These are phyloP conservation scores for Truncatella angustata DNA, from an alignment of 2,329 filamentous ascomycete genomes.

Conservation along the genomic window DNA sequence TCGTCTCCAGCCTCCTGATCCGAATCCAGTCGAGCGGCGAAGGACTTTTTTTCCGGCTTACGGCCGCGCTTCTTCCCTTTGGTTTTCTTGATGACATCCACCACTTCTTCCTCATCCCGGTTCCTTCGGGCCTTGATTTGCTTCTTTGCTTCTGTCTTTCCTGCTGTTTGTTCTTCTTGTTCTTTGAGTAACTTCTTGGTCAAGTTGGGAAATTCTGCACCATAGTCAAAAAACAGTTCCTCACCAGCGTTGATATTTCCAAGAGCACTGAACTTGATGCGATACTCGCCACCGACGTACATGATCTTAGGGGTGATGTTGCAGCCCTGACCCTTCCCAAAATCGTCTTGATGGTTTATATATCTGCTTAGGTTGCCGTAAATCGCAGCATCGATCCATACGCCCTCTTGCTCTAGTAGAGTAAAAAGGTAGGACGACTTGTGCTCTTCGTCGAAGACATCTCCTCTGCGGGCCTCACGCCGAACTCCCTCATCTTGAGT, in stretches of 20 bases:
- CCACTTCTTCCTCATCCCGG: conserved; percentile 12
- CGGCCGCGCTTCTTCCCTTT: conserved; percentile 23
- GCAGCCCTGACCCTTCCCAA: conserved; percentile 51
- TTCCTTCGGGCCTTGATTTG: conserved; percentile 16
- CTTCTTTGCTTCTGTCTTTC: conserved; percentile 19
- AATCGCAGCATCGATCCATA: conserved; percentile 71
- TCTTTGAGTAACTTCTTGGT: conserved; percentile 50
- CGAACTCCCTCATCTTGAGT: conserved; percentile 67
- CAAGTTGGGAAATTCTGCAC: conserved; percentile 64
- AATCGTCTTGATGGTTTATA: conserved; percentile 71
- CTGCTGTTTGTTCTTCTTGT: too few relatives aligned
- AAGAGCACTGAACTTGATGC: conserved; percentile 71
- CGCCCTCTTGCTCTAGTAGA: conserved; percentile 57
- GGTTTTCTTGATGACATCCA: conserved; percentile 17
- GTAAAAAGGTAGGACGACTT: conserved; percentile 66
- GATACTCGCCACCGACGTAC: conserved; percentile 72
- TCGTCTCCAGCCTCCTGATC: conserved; percentile 24
- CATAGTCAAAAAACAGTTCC: conserved; percentile 82
- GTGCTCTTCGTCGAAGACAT: conserved; percentile 61
- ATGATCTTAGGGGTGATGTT: conserved; percentile 64
- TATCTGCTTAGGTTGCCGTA: conserved; percentile 81
- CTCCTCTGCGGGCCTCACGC: conserved; percentile 59
- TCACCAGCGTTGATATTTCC: conserved; percentile 68
- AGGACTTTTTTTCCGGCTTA: conserved; percentile 29
- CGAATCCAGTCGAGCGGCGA: conserved; percentile 24